Evolutionary conservation across 2,329 filamentous ascomycete genomes (phyloP), one percentile per base, ranked within the genome.

Genomic region (Sphaceloma murrayae): DNA sequence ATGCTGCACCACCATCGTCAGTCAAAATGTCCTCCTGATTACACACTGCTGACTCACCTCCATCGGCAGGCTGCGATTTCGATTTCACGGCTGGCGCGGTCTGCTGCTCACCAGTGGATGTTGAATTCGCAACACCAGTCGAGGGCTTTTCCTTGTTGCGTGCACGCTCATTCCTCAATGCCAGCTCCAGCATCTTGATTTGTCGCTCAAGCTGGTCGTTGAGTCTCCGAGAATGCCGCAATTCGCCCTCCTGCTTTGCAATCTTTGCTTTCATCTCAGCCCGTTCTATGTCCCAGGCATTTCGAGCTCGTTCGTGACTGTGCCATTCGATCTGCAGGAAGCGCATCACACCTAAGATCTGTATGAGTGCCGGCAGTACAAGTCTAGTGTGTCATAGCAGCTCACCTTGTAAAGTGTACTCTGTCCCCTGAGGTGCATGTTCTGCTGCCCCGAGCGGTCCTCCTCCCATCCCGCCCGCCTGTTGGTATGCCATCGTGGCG

Each of bases 311-410:
- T 67, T 98, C 91, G 64, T 98, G 89, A 54, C 86, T 82, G 66
- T 98, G 91, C 91, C 91, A 98, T 75, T 98, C 89, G 36, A 91
- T 91, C 68, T 98, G 91, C 29, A 98, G 78, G 63, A 98, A 98
- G 65, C 91, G 88, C 91, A 98, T 98, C 27, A 98, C 91, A 60
- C 91, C 85, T 91, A 54, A 24, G 14, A 48, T 46, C 30, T 34
- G 34, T 4, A 49, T 62, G 51, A 62, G 57, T n/a, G n/a, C n/a
- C n/a, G n/a, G n/a, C n/a, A n/a, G n/a, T n/a, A n/a, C n/a, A n/a
- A n/a, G n/a, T n/a, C n/a, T n/a, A n/a, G n/a, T n/a, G n/a, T n/a
- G n/a, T n/a, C n/a, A n/a, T n/a, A n/a, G n/a, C n/a, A 24, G 29
- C 69, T 57, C 60, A 82, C 79, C 80, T 69, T 83, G 80, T 52